Evolutionary conservation across 345 rosid genomes (phyloP), one percentile per base, ranked within the genome.

Genomic region (Excoecaria cochinchinensis): DNA sequence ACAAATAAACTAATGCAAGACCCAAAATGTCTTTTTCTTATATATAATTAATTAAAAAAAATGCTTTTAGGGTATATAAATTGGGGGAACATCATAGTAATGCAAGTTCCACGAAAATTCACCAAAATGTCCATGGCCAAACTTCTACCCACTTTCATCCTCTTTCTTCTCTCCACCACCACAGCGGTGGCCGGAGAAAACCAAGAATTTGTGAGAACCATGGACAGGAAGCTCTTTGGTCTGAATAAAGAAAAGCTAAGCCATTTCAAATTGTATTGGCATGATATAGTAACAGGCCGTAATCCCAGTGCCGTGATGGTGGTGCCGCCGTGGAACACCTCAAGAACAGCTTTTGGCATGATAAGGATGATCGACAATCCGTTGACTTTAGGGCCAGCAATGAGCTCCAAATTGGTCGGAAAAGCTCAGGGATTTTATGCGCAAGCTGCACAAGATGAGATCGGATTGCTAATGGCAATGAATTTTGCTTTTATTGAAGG

Each of bases 261-360:
- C 51, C 83, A 77, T 47, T 85, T 89, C 69, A 81, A 79, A 6
- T n/a, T 89, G 25, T 87, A 80, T 22, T 89, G 91, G 88, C 93
- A 89, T 19, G 93, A 87, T 74, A 78, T 86, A 38, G 42, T 74
- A 3, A 70, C 81, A 0, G 91, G 91, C 48, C 74, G 58, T 0
- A 81, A 85, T 52, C 86, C 91, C 1, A 80, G 81, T 21, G 48
- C 83, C 1, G 52, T 86, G 48, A 71, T 84, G 13, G 76, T 72
- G 62, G 36, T 13, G 25, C 78, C 86, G 3, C 59, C 80, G 4
- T 10, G 44, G 64, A 90, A 86, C 79, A 58, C 80, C 0, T 46
- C 72, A 24, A 16, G 83, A 0, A 76, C 63, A 4, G 59, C 79
- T 31, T 92, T 92, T 63, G 94, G 97, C 24, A 15, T 67, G 31